phyloP scores from a whole-genome alignment of 140 eudicot genomes.

The Artemisia princeps region DNA sequence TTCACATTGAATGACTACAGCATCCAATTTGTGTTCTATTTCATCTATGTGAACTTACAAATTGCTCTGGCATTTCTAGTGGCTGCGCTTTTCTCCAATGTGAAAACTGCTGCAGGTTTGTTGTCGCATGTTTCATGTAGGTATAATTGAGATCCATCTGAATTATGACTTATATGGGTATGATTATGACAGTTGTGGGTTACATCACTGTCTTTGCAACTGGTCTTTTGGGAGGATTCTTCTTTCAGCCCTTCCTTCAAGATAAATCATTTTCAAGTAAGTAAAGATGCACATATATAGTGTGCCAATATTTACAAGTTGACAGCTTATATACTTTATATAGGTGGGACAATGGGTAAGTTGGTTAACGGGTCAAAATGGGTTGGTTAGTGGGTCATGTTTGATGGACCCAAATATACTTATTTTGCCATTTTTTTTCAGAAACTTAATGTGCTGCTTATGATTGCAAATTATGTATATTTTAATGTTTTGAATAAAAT shows the following conservation, averaged over 20 bases:
- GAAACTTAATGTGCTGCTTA: too few relatives aligned
- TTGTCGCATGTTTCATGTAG: conserved; percentile 10
- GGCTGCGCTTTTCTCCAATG: conserved; percentile 71
- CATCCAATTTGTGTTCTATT: conserved; percentile 81
- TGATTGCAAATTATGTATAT: too few relatives aligned
- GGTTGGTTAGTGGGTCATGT: neutral
- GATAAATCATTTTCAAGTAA: conserved; percentile 86
- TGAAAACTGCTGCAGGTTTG: conserved; percentile 83
- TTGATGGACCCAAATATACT: neutral
- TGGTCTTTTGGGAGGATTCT: conserved; percentile 80
- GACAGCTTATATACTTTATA: neutral
- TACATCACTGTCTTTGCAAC: conserved; percentile 74
- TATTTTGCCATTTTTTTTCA: neutral
- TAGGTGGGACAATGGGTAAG: neutral
- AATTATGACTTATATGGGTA: conserved; percentile 15
- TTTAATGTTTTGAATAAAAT: too few relatives aligned
- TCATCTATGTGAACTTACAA: conserved; percentile 82
- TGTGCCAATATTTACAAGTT: neutral
- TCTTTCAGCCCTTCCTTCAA: conserved; percentile 69
- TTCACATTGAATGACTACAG: conserved; percentile 73
- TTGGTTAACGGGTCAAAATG: neutral
- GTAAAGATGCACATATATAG: conserved; percentile 22
- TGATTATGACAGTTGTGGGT: conserved; percentile 63
- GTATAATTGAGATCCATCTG: conserved; percentile 1
- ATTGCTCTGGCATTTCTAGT: conserved; percentile 66